A percentile compares a stretch with the other conserved stretches of the same genome.
These are phyloP conservation scores for Clavispora phyllophila DNA, from an alignment of 805 yeast species.

Conservation along the genomic window DNA sequence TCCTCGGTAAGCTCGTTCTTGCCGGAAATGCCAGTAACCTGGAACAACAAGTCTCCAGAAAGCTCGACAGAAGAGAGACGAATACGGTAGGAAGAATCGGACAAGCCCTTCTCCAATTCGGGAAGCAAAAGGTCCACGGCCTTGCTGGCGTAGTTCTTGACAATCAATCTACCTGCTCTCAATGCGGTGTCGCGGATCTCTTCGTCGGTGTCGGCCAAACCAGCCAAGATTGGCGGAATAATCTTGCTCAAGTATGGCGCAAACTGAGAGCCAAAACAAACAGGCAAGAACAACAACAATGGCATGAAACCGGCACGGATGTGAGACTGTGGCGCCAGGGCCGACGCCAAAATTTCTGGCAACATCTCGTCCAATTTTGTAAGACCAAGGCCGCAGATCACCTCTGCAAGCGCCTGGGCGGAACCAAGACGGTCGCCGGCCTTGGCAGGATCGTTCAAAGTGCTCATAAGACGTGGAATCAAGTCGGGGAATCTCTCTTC, in stretches of 20 bases:
- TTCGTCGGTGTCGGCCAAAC: constrained; percentile 87
- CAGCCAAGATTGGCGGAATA: constrained; percentile 87
- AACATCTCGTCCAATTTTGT: constrained; percentile 82
- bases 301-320: constrained; percentile 94
- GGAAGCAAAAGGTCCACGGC: constrained; percentile 93
- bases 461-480: constrained; percentile 71
- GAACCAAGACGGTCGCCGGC: constrained; percentile 94
- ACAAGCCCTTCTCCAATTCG: constrained; percentile 85
- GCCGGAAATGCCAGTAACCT: constrained; percentile 85
- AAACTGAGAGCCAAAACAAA: constrained; percentile 88
- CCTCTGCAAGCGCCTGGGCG: constrained; percentile 95
- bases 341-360: constrained; percentile 71
- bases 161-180: constrained; percentile 89
- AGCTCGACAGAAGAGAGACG: constrained; percentile 91
- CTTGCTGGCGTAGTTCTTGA: constrained; percentile 82
- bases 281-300: constrained; percentile 80
- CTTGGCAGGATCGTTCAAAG: constrained; percentile 70
- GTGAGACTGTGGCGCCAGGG: constrained; percentile 59
- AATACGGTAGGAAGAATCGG: constrained; percentile 78
- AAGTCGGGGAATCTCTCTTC: constrained; percentile 93
- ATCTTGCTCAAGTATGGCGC: constrained; percentile 81
- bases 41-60: constrained; percentile 91
- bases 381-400: constrained; percentile 85
- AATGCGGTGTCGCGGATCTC: constrained; percentile 83
- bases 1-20: constrained; percentile 64